These are phyloP conservation scores for Neospermospora avenae DNA, from an alignment of 2,329 filamentous ascomycete genomes.

Conservation along the genomic window DNA sequence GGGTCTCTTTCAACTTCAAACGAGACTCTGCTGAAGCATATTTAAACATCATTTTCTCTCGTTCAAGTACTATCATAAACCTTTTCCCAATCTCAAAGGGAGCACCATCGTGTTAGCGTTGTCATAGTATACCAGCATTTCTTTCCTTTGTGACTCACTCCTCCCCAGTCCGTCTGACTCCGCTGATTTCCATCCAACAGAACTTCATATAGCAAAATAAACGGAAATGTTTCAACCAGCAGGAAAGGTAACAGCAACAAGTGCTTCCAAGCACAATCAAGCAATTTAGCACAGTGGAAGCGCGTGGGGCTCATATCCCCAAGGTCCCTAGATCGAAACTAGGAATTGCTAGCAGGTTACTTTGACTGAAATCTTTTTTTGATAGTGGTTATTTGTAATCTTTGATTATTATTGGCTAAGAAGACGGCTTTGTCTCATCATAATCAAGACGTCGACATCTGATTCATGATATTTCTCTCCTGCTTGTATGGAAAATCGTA, in stretches of 20 bases:
- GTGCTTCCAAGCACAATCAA: background rate
- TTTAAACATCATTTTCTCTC: too few relatives aligned
- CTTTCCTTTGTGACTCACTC: background rate
- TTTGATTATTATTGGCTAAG: too few relatives aligned
- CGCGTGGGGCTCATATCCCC: background rate
- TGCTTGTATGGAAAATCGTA: too few relatives aligned
- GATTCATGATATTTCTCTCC: too few relatives aligned
- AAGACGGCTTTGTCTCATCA: too few relatives aligned
- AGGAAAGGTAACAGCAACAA: background rate
- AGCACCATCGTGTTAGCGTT: background rate
- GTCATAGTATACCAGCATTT: background rate
- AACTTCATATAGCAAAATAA: background rate
- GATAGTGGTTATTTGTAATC: background rate
- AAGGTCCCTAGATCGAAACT: background rate
- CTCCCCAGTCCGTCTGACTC: background rate
- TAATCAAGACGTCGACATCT: too few relatives aligned
- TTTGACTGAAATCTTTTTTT: background rate
- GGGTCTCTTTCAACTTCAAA: background rate
- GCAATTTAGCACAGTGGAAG: background rate
- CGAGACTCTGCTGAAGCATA: too few relatives aligned
- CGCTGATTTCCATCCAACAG: background rate
- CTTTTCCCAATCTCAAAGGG: background rate
- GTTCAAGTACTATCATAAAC: background rate
- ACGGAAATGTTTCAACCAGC: background rate
- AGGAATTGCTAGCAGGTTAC: background rate